Base-by-base conservation (phyloP, 495 filamentous ascomycete species). In the Hyaloscypha variabilis region DNA sequence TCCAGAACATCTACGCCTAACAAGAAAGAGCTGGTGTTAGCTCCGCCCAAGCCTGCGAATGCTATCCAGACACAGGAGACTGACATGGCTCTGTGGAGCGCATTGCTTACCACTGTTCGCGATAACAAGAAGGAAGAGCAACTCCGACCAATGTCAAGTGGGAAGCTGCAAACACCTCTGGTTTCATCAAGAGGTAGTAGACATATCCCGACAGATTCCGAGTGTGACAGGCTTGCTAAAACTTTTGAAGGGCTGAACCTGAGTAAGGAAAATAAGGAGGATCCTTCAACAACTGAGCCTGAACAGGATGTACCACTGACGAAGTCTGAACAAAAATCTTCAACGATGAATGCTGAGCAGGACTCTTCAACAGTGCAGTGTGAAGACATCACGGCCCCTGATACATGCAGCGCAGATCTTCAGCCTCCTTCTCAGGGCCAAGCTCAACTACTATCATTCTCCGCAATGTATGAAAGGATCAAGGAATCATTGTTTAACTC, bases 181-280 rank as follows among this genome's bases (percentile, higher is more conserved):
- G n/a, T 14, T 46, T 25, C 42, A 6, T 6, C 36, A 28, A 39
- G 49, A 39, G 64, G 29, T 39, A 60, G 3, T 42, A 46, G 50
- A 30, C 64, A 66, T 42, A 3, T 23, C 24, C 56, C 64, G 10
- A 66, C 56, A 14, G 61, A 66, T 24, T 66, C 64, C 42, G 58
- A 60, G 60, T 66, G 42, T 39, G 57, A 60, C 19, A 53, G 31
- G 29, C 46, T 67, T 50, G 64, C 59, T 62, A 50, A 51, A 51
- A 25, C 29, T 14, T 51, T 67, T 26, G 59, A 52, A 67, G 53
- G 26, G 10, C n/a, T 67, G 57, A 54, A 54, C 6, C 8, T 65
- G 24, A 30, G 19, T 31, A 36, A 39, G 24, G 30, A 46, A 17
- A 4, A 1, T 10, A 46, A 46, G 11, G 10, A 14, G 13, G 39